phyloP scores from a whole-genome alignment of 768 basidiomycete species.

The Termitomyces sp. region DNA sequence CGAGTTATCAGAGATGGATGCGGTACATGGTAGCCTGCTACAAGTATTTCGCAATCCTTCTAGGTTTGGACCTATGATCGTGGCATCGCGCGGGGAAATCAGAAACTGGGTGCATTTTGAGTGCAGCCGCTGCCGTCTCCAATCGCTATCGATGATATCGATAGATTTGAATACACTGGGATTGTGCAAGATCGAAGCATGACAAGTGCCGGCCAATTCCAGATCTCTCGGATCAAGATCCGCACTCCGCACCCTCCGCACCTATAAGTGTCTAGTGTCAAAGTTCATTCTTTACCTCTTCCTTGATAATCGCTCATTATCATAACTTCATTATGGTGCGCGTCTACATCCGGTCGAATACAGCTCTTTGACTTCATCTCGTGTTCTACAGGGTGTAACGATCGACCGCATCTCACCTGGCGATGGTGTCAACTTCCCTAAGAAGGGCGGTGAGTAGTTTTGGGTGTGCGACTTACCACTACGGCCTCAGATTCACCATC shows the following conservation, averaged over 20 bases:
- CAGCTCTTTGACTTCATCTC: conserved; percentile 12
- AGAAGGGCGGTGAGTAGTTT: conserved; percentile 57
- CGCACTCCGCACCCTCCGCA: conserved; percentile 52
- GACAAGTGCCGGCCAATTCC: conserved; percentile 29
- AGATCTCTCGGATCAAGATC: conserved; percentile 72
- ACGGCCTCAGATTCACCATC: conserved; percentile 18
- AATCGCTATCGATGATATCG: conserved; percentile 17
- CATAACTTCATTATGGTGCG: conserved; percentile 29
- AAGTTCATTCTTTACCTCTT: conserved; percentile 25
- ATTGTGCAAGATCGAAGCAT: conserved; percentile 16
- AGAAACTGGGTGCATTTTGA: conserved; percentile 7
- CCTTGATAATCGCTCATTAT: conserved; percentile 32
- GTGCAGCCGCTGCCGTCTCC: conserved; percentile 7
- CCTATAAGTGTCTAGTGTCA: conserved; percentile 41
- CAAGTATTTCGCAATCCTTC: background rate
- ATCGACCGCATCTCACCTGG: conserved; percentile 57
- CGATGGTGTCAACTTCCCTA: conserved; percentile 63
- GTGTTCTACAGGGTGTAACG: conserved; percentile 57
- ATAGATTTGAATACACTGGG: conserved; percentile 7
- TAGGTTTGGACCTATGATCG: background rate
- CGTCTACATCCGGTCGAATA: conserved; percentile 18
- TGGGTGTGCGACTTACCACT: background rate
- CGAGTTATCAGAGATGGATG: background rate
- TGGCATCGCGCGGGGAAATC: background rate
- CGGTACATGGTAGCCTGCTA: conserved; percentile 3